Conservation (phyloP, 176 grass and related monocot genomes). For the Miscanthus lutarioriparius region DNA sequence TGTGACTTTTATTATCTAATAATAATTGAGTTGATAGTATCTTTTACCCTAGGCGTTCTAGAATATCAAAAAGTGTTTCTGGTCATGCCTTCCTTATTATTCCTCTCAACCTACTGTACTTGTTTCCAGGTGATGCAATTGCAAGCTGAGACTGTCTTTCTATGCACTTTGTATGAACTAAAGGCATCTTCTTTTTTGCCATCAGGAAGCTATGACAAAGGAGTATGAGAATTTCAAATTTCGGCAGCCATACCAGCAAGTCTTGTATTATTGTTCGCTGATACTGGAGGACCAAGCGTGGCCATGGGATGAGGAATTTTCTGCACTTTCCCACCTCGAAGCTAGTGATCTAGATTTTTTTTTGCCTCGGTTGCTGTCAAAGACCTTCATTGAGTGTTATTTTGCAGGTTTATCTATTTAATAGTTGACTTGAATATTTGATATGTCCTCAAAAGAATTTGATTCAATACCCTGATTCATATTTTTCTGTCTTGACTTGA, state of each 20-base stretch:
- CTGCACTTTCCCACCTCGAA: constrained; percentile 71
- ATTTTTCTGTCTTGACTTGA: constrained; percentile 12
- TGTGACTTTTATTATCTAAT: too few species aligned
- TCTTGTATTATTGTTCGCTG: constrained; percentile 67
- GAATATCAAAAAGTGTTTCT: background rate
- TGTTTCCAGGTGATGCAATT: constrained; percentile 6
- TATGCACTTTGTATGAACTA: constrained; percentile 11
- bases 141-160: constrained; percentile 16
- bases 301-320: constrained; percentile 87
- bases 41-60: too few species aligned
- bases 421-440: constrained; percentile 15
- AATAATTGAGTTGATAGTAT: too few species aligned
- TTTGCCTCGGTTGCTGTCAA: constrained; percentile 62
- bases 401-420: constrained; percentile 61
- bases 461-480: background rate
- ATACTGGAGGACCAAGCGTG: constrained; percentile 73
- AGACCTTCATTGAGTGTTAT: constrained; percentile 84
- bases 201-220: constrained; percentile 86
- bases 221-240: constrained; percentile 88
- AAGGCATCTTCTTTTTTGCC: constrained; percentile 21
- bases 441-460: constrained; percentile 16
- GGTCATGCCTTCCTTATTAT: background rate
- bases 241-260: constrained; percentile 76
- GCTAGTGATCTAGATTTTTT: constrained; percentile 56
- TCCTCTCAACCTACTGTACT: background rate